A percentile compares a stretch with the other conserved stretches of the same genome.
Conservation (phyloP, 2,329 filamentous ascomycete species). For the Pyricularia pennisetigena region DNA sequence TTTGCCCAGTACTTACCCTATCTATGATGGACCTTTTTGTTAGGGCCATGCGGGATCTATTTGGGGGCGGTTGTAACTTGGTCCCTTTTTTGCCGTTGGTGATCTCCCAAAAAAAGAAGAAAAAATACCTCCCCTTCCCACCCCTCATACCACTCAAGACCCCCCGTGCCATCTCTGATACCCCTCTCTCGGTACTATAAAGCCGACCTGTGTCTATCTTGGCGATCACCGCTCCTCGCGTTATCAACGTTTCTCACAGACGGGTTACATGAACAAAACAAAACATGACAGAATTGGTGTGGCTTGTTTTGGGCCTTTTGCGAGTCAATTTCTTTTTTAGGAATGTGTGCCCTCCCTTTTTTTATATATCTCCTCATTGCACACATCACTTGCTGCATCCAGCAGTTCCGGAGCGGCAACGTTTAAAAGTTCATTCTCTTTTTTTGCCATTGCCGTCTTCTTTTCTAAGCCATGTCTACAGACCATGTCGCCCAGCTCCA, state of each 20-base stretch:
- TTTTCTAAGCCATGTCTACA: neutral
- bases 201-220: neutral
- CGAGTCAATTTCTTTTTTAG: neutral
- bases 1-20: neutral
- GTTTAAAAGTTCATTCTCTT: neutral
- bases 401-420: neutral
- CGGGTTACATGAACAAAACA: neutral
- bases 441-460: neutral
- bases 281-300: neutral
- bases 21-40: neutral
- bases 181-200: neutral
- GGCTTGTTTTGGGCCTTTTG: neutral
- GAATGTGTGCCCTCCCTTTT: neutral
- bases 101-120: too few relatives aligned
- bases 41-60: neutral
- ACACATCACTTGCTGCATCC: neutral
- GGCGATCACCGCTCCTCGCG: neutral
- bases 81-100: too few relatives aligned
- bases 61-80: neutral
- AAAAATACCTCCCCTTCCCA: too few relatives aligned
- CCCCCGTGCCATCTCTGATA: neutral
- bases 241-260: neutral
- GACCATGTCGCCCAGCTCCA: slow-evolving; percentile 12
- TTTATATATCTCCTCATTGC: neutral
- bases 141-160: too few relatives aligned